These are phyloP conservation scores for Pseudogymnoascus sp. DNA, from an alignment of 2,329 filamentous ascomycete species.

Conservation along the genomic window DNA sequence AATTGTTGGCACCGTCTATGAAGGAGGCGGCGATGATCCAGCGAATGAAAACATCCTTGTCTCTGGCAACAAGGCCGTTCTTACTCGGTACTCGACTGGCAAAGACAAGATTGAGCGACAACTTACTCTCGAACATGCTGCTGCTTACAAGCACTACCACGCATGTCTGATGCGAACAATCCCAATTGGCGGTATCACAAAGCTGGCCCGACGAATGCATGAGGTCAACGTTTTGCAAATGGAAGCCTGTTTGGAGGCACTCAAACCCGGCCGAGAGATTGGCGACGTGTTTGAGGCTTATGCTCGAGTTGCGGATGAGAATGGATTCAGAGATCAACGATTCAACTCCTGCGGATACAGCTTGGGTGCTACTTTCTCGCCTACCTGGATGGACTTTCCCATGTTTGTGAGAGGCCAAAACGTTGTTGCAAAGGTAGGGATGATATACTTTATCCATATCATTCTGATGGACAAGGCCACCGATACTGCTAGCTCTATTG, in stretches of 20 bases:
- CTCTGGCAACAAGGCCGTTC: slow-evolving; percentile 27
- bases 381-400: slow-evolving; percentile 19
- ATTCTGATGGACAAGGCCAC: slow-evolving; percentile 30
- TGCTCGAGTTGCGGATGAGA: slow-evolving; percentile 26
- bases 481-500: slow-evolving; percentile 28
- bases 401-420: slow-evolving; percentile 18
- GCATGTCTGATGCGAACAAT: slow-evolving; percentile 29
- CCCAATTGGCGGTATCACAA: slow-evolving; percentile 15
- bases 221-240: slow-evolving; percentile 25
- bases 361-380: slow-evolving; percentile 25
- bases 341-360: slow-evolving; percentile 27
- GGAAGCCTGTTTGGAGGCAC: slow-evolving; percentile 22
- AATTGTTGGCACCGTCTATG: slow-evolving; percentile 28
- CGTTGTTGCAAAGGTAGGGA: slow-evolving; percentile 21
- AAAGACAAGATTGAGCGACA: slow-evolving; percentile 27
- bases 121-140: slow-evolving; percentile 28
- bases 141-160: slow-evolving; percentile 29
- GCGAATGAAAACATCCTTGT: slow-evolving; percentile 30
- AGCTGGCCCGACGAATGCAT: slow-evolving; percentile 24
- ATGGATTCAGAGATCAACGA: slow-evolving; percentile 26
- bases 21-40: slow-evolving; percentile 29
- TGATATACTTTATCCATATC: slow-evolving; percentile 30
- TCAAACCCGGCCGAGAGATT: slow-evolving; percentile 23
- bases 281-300: slow-evolving; percentile 25
- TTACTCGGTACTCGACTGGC: slow-evolving; percentile 27